Conservation (phyloP, 192 early-diverging fungal genomes). For the Rhizophlyctis rosea region DNA sequence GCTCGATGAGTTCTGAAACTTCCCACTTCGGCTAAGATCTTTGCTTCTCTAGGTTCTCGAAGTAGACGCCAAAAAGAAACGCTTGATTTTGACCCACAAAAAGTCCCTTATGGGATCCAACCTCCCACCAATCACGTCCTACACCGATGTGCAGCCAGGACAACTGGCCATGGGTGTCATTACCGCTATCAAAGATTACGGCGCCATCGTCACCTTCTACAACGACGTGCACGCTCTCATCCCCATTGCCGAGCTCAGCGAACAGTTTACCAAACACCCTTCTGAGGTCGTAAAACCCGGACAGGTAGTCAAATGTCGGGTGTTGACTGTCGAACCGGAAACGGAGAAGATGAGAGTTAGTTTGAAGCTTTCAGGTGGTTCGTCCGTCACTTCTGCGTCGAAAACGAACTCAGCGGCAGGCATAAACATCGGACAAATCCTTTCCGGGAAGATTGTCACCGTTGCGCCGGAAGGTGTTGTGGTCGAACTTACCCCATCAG, state of each 20-base stretch:
- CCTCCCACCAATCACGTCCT: conserved; percentile 60
- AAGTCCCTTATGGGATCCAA: conserved; percentile 68
- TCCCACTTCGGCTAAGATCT: neutral
- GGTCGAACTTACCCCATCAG: conserved; percentile 57
- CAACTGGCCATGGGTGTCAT: conserved; percentile 65
- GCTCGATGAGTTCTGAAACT: conserved; percentile 2
- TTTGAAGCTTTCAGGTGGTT: conserved; percentile 48
- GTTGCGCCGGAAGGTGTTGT: conserved; percentile 46
- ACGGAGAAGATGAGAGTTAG: conserved; percentile 66
- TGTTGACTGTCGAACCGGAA: conserved; percentile 56
- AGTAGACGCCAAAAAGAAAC: conserved; percentile 48
- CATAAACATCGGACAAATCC: conserved; percentile 44
- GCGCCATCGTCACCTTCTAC: conserved; percentile 77
- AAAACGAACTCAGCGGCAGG: conserved; percentile 31
- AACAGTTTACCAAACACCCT: conserved; percentile 48
- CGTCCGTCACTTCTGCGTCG: conserved; percentile 28
- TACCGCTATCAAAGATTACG: conserved; percentile 52
- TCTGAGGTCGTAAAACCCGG: conserved; percentile 68
- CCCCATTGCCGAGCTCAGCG: conserved; percentile 65
- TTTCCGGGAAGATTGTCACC: conserved; percentile 55
- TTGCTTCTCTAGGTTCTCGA: conserved; percentile 56
- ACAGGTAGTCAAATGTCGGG: conserved; percentile 69
- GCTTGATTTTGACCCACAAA: conserved; percentile 71
- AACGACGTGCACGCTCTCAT: conserved; percentile 68
- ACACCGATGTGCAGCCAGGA: conserved; percentile 60